These are phyloP conservation scores for Typha latifolia DNA, from an alignment of 176 grass and related monocot species.

Conservation along the genomic window DNA sequence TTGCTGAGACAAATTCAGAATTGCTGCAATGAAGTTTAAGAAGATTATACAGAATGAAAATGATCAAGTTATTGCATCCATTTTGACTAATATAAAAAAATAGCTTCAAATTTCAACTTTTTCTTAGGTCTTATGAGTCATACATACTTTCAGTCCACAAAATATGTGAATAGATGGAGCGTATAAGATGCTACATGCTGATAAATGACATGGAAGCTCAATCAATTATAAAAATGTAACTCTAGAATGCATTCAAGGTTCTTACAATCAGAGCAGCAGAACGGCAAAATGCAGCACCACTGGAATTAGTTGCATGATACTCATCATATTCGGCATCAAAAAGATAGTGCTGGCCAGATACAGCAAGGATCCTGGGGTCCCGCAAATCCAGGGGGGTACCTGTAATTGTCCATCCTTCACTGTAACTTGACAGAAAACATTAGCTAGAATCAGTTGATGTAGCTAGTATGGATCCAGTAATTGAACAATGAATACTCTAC, in stretches of 20 bases:
- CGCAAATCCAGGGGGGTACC: conserved; percentile 57
- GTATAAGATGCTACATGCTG: too few relatives aligned
- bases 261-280: conserved; percentile 79
- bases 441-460: background rate
- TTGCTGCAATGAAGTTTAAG: too few relatives aligned
- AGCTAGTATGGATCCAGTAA: background rate
- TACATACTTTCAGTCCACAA: too few relatives aligned
- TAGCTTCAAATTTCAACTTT: too few relatives aligned
- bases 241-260: background rate
- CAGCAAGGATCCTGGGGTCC: conserved; percentile 67
- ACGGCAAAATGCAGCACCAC: conserved; percentile 81
- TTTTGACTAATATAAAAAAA: too few relatives aligned
- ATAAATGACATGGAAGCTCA: background rate
- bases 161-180: too few relatives aligned
- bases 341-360: conserved; percentile 55
- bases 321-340: conserved; percentile 81
- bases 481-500: too few relatives aligned
- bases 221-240: background rate
- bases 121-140: too few relatives aligned
- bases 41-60: too few relatives aligned
- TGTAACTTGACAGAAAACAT: conserved; percentile 9
- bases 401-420: conserved; percentile 81
- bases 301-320: conserved; percentile 61
- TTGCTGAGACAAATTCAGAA: too few relatives aligned
- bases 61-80: too few relatives aligned